Percentiles rank a stretch among this genome's conserved stretches.
Conservation (phyloP, 345 rosid genomes). For the Salix dunnii region DNA sequence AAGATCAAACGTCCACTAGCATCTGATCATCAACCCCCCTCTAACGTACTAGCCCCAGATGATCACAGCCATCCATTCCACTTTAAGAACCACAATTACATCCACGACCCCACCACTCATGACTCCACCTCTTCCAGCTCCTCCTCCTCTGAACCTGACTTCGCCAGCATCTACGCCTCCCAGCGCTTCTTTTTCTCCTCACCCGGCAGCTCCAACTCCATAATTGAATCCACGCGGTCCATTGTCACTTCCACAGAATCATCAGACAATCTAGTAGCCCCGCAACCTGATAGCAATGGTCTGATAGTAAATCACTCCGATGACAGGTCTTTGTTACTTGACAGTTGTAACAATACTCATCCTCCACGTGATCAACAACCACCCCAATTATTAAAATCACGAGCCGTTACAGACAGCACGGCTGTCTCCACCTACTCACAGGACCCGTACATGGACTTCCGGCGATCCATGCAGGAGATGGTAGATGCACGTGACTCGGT, state of each 20-base stretch:
- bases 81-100: conserved; percentile 45
- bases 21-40: conserved; percentile 6
- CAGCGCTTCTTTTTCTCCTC: conserved; percentile 88
- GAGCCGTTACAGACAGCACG: conserved; percentile 35
- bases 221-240: conserved; percentile 51
- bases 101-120: conserved; percentile 23
- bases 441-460: conserved; percentile 78
- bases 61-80: conserved; percentile 15
- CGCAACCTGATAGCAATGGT: not conserved
- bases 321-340: not conserved
- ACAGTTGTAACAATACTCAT: not conserved
- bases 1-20: conserved; percentile 30
- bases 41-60: conserved; percentile 4
- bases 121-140: conserved; percentile 20
- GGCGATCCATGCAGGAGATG: conserved; percentile 97
- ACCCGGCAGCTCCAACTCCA: conserved; percentile 89
- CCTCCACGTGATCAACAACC: not conserved
- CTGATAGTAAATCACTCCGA: not conserved
- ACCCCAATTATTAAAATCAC: not conserved
- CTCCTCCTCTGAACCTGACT: conserved; percentile 46
- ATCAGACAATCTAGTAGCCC: conserved; percentile 6
- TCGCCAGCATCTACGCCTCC: conserved; percentile 67
- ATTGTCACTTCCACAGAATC: conserved; percentile 22
- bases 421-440: conserved; percentile 72
- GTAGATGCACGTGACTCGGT: conserved; percentile 60